Evolutionary conservation across 768 basidiomycete genomes (phyloP).

Genomic region (Termitomyces eurrhizus): DNA sequence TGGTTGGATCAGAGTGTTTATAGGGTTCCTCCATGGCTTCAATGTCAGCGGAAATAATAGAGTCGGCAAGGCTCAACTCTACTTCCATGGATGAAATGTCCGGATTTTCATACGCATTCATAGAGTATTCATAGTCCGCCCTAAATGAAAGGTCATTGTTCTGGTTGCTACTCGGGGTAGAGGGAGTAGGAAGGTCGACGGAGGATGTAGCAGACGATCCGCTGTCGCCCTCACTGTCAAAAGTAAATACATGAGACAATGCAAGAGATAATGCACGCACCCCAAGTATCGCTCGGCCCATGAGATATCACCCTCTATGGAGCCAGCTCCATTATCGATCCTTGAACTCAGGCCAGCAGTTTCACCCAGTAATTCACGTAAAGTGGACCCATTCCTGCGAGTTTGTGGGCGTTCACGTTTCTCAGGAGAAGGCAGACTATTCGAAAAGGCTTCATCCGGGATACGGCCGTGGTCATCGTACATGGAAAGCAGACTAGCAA

Average conservation of each 20-base stretch:
- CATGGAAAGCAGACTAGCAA: constrained; percentile 66
- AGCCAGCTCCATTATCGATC: constrained; percentile 25
- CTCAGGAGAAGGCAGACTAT: constrained; percentile 40
- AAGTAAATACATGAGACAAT: background rate
- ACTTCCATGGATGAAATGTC: constrained; percentile 75
- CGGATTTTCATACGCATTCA: constrained; percentile 36
- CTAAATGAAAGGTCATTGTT: constrained; percentile 36
- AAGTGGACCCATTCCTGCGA: constrained; percentile 63
- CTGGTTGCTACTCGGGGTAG: constrained; percentile 34
- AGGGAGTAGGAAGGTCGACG: constrained; percentile 48
- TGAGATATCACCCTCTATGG: constrained; percentile 69
- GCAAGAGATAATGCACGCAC: constrained; percentile 28
- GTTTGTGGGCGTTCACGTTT: constrained; percentile 49
- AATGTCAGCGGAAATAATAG: constrained; percentile 25
- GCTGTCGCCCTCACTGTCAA: constrained; percentile 41
- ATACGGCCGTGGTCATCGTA: constrained; percentile 74
- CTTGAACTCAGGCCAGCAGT: constrained; percentile 31
- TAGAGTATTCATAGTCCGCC: constrained; percentile 46
- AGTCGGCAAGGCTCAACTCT: constrained; percentile 56
- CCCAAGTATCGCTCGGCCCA: constrained; percentile 77
- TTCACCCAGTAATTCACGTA: constrained; percentile 68
- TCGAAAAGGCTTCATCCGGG: constrained; percentile 60
- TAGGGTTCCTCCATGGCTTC: constrained; percentile 27
- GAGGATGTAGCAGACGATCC: constrained; percentile 45
- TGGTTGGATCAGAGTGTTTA: constrained; percentile 35